These are phyloP conservation scores for Nyssa sinensis DNA, from an alignment of 148 eudicot genomes.

Conservation along the genomic window DNA sequence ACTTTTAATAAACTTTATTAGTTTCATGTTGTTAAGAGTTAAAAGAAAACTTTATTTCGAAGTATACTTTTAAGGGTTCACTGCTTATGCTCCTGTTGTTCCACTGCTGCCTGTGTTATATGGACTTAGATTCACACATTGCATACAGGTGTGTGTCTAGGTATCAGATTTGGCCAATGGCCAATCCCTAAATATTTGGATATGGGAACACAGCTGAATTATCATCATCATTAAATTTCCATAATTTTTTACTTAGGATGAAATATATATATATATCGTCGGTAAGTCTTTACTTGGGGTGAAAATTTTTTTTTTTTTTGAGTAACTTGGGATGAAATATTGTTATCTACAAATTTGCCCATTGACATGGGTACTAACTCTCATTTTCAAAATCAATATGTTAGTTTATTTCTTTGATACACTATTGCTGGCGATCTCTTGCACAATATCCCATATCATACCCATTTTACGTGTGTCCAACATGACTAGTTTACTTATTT, in stretches of 20 bases:
- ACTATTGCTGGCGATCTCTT: not conserved
- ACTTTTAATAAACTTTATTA: not conserved
- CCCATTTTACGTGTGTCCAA: not conserved
- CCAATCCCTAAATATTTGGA: not conserved
- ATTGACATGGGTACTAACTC: not conserved
- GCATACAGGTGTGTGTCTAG: not conserved
- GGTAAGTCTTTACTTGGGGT: no score
- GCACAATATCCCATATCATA: not conserved
- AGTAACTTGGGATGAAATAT: not conserved
- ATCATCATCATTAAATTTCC: no score
- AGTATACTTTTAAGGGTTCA: conserved; percentile 1
- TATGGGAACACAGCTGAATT: no score
- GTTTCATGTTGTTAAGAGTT: not conserved
- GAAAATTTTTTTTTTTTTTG: no score
- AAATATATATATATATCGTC: no score
- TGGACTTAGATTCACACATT: not conserved
- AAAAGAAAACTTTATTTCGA: no score
- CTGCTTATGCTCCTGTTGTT: conserved; percentile 1
- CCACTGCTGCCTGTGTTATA: not conserved
- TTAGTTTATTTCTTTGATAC: not conserved
- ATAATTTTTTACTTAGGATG: no score
- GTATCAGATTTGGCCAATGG: no score
- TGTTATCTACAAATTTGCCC: no score
- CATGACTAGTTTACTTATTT: no score
- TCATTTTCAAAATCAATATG: not conserved